Evolutionary conservation across 768 basidiomycete species (phyloP).

Genomic region (Auricularia sp.): DNA sequence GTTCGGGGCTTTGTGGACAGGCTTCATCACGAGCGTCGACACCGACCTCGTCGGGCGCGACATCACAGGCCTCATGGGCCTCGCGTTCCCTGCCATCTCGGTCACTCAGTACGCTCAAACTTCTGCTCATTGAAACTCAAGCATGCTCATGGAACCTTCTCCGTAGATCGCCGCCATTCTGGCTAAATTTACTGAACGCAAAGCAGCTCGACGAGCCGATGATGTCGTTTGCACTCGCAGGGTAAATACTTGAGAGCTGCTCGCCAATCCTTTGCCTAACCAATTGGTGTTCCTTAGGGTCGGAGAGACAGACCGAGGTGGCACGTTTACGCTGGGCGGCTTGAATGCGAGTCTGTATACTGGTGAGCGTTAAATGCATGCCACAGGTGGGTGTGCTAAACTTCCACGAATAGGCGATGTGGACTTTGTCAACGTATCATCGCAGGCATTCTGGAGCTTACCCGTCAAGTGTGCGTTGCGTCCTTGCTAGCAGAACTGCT

Average conservation of each 20-base stretch:
- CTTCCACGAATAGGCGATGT: background rate
- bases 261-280: too few relatives aligned
- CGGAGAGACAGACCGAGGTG: too few relatives aligned
- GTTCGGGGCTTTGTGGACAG: background rate
- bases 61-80: constrained; percentile 11
- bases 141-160: too few relatives aligned
- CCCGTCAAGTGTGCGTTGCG: constrained; percentile 16
- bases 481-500: too few relatives aligned
- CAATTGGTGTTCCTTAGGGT: too few relatives aligned
- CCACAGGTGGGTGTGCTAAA: too few relatives aligned
- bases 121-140: too few relatives aligned
- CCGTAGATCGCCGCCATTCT: background rate
- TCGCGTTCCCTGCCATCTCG: constrained; percentile 11
- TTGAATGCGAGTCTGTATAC: too few relatives aligned
- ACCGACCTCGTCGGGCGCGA: background rate
- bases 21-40: background rate
- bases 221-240: constrained; percentile 3
- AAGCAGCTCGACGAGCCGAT: background rate
- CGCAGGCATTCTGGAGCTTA: constrained; percentile 8
- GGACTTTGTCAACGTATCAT: constrained; percentile 13
- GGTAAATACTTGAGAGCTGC: background rate
- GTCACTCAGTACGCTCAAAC: background rate
- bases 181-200: background rate
- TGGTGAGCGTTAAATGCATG: too few relatives aligned
- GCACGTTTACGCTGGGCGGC: too few relatives aligned